Conservation (phyloP, 208 protist genomes). For the Trichomonas vaginalis region DNA sequence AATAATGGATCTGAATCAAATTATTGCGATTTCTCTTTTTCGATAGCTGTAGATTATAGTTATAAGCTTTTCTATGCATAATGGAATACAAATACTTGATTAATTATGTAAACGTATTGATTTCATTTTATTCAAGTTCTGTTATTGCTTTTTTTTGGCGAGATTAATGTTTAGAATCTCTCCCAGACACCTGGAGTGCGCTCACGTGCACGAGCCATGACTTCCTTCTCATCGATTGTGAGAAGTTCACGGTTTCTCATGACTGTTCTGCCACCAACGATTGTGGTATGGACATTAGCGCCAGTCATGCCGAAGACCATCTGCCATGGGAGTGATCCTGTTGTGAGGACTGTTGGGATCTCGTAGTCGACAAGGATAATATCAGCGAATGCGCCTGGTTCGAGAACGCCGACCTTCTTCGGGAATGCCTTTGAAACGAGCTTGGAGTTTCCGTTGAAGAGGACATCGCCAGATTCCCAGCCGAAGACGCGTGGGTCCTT, state of each 20-base stretch:
- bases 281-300: not conserved
- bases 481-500: not conserved
- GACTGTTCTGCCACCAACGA: not conserved
- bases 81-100: no score
- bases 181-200: not conserved
- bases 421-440: not conserved
- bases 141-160: no score
- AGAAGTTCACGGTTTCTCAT: not conserved
- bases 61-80: no score
- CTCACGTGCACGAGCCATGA: not conserved
- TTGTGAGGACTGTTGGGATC: not conserved
- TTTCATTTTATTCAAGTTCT: no score
- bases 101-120: no score
- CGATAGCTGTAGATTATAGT: no score
- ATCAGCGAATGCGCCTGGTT: constrained; percentile 5
- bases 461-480: not conserved
- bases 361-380: constrained; percentile 15
- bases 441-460: not conserved
- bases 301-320: not conserved
- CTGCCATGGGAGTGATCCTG: not conserved
- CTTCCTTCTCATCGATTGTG: not conserved
- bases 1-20: no score
- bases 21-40: no score
- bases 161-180: not conserved
- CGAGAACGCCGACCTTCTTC: not conserved